Conservation (phyloP, 495 filamentous ascomycete genomes). For the Tuber borchii region DNA sequence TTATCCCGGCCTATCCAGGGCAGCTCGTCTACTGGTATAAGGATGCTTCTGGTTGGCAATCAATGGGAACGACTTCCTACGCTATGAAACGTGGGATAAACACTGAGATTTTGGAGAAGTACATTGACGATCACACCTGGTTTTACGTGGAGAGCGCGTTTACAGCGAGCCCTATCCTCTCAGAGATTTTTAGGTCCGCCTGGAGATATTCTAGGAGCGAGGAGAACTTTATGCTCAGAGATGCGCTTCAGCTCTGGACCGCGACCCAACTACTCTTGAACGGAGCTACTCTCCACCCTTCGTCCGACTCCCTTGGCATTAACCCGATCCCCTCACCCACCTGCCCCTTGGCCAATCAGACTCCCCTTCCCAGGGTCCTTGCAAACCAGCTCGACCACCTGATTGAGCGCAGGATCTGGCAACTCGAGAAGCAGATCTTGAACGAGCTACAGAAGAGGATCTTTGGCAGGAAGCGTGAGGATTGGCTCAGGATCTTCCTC, state of each 20-base stretch:
- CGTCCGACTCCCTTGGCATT: conserved; percentile 37
- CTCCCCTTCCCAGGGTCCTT: conserved; percentile 38
- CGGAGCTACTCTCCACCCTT: conserved; percentile 35
- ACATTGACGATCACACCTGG: conserved; percentile 40
- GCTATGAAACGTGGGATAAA: conserved; percentile 42
- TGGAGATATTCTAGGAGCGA: conserved; percentile 37
- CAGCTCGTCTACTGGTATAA: conserved; percentile 41
- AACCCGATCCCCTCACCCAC: conserved; percentile 32
- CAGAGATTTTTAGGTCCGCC: conserved; percentile 37
- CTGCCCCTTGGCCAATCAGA: conserved; percentile 27
- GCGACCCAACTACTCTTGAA: conserved; percentile 38
- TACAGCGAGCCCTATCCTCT: conserved; percentile 35
- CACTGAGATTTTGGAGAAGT: conserved; percentile 40
- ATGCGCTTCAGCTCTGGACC: conserved; percentile 41
- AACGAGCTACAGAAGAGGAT: conserved; percentile 40
- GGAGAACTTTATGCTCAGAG: conserved; percentile 39
- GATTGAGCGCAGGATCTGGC: conserved; percentile 41
- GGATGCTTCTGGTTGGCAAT: conserved; percentile 38
- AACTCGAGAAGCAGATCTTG: conserved; percentile 41
- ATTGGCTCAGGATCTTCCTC: conserved; percentile 41
- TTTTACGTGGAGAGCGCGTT: conserved; percentile 40
- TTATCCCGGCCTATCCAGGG: conserved; percentile 35
- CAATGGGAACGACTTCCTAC: conserved; percentile 35
- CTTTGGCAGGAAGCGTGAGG: conserved; percentile 40
- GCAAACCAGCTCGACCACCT: conserved; percentile 42